Conservation (phyloP, 768 basidiomycete genomes). For the Nidula microcarpa region DNA sequence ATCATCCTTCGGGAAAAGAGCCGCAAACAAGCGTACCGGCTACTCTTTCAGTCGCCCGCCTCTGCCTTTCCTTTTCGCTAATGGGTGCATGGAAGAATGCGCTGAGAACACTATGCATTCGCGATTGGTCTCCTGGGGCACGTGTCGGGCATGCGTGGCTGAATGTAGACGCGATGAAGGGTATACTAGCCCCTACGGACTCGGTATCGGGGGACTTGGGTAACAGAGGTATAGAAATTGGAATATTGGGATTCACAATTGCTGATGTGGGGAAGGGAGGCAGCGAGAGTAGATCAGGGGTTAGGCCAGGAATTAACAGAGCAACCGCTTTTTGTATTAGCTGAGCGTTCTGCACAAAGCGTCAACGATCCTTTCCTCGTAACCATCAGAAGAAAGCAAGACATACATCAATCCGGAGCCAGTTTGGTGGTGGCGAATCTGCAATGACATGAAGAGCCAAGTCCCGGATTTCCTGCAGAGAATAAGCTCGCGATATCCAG, state of each 20-base stretch:
- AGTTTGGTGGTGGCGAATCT: constrained; percentile 80
- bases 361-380: not conserved
- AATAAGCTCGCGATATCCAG: not conserved
- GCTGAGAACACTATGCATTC: constrained; percentile 84
- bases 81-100: constrained; percentile 81
- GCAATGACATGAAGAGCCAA: constrained; percentile 78
- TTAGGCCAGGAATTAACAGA: constrained; percentile 84
- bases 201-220: constrained; percentile 16
- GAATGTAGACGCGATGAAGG: constrained; percentile 77
- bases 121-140: constrained; percentile 83
- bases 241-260: constrained; percentile 46
- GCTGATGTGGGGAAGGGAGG: constrained; percentile 71
- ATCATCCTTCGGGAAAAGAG: not conserved
- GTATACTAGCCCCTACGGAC: constrained; percentile 31
- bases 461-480: constrained; percentile 78
- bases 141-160: constrained; percentile 92
- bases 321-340: constrained; percentile 76
- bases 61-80: constrained; percentile 75
- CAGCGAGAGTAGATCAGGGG: constrained; percentile 67
- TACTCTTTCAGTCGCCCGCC: constrained; percentile 41
- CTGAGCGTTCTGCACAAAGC: constrained; percentile 54
- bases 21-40: constrained; percentile 24
- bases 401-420: constrained; percentile 81
- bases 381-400: not conserved
- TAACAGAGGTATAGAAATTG: constrained; percentile 37